phyloP scores from a whole-genome alignment of 2,329 filamentous ascomycete species.

The Fusarium albidum region DNA sequence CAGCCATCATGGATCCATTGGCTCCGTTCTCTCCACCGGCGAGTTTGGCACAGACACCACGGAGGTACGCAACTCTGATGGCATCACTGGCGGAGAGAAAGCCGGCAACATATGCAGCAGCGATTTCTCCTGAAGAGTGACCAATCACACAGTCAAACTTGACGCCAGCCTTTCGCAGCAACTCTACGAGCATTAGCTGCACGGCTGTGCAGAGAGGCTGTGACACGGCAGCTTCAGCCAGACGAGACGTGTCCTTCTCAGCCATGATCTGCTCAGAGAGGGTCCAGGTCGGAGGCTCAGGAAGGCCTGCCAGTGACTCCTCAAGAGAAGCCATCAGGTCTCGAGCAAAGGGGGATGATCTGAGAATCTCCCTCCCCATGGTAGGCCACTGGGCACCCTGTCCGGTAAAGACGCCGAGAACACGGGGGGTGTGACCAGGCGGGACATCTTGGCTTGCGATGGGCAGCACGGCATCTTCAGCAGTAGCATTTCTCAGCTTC shows the following conservation, averaged over 20 bases:
- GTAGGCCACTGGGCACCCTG: constrained; percentile 46
- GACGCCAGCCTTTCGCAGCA: constrained; percentile 43
- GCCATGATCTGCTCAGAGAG: constrained; percentile 9
- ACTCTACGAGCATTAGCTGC: constrained; percentile 40
- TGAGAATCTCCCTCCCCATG: constrained; percentile 44
- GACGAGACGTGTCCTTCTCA: not conserved
- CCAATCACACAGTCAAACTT: constrained; percentile 50
- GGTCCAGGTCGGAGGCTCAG: constrained; percentile 38
- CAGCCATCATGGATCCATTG: constrained; percentile 34
- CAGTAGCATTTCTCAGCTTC: not conserved
- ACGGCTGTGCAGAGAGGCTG: constrained; percentile 45
- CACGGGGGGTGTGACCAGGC: constrained; percentile 4
- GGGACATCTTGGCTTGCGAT: constrained; percentile 24
- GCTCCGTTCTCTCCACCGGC: not conserved
- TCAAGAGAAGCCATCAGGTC: constrained; percentile 34
- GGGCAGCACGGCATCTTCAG: not conserved
- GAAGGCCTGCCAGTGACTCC: constrained; percentile 22
- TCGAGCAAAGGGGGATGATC: constrained; percentile 10
- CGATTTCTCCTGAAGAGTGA: constrained; percentile 61
- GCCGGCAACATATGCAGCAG: constrained; percentile 58
- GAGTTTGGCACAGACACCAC: constrained; percentile 14
- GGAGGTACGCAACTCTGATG: constrained; percentile 33
- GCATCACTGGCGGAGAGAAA: constrained; percentile 43
- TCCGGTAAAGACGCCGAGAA: constrained; percentile 45
- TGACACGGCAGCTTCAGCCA: constrained; percentile 38